Evolutionary conservation across 331 rosid genomes (phyloP).

Genomic region (Malus hybrid): DNA sequence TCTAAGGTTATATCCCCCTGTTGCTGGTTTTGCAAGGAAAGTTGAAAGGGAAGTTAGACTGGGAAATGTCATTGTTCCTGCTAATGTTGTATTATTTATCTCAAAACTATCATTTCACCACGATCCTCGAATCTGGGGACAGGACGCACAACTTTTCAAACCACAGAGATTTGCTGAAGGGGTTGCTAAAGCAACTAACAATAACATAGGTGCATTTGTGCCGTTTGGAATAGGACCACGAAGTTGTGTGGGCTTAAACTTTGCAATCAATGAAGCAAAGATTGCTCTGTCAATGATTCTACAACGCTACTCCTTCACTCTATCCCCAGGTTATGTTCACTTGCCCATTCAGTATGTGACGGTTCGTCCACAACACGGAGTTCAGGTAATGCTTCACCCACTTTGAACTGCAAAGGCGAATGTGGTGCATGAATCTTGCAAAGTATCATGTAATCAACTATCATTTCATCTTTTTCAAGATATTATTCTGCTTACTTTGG

Average conservation of each 20-base stretch:
- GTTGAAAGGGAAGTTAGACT: not conserved
- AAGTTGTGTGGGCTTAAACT: slow-evolving; percentile 3
- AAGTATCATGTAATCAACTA: too few species aligned
- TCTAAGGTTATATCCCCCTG: slow-evolving; percentile 5
- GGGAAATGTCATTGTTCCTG: slow-evolving; percentile 2
- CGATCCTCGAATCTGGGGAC: slow-evolving; percentile 14
- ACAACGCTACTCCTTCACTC: slow-evolving; percentile 1
- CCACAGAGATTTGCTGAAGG: too few species aligned
- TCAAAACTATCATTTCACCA: slow-evolving; percentile 1
- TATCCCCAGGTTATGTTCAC: slow-evolving; percentile 10
- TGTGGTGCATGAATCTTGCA: too few species aligned
- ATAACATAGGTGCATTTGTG: not conserved
- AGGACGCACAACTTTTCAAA: not conserved
- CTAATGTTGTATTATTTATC: not conserved
- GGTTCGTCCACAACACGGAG: not conserved
- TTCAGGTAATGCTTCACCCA: too few species aligned
- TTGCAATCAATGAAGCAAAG: not conserved
- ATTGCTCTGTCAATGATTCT: not conserved
- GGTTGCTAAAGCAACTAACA: too few species aligned
- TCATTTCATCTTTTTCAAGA: too few species aligned
- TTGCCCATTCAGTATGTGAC: not conserved
- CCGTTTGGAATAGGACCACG: slow-evolving; percentile 6
- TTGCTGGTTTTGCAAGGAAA: not conserved
- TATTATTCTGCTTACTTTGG: too few species aligned
- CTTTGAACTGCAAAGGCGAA: not conserved